Evolutionary conservation across 371 early-diverging fungal species (phyloP).

Genomic region (Actinomortierella wolfii): DNA sequence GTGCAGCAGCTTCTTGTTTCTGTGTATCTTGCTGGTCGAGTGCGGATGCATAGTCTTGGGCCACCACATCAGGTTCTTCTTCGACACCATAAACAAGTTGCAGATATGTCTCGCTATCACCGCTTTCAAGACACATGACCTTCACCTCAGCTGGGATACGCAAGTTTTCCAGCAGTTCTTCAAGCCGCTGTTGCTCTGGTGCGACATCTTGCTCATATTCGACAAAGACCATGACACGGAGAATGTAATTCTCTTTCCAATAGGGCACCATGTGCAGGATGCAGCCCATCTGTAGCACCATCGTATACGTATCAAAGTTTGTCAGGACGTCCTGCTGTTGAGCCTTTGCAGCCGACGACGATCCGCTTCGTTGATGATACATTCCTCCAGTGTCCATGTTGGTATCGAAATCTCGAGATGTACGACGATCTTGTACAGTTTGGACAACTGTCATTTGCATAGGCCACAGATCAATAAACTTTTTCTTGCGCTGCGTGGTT

Average conservation of each 20-base stretch:
- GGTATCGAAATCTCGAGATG: too few species aligned
- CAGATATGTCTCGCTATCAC: slow-evolving; percentile 48
- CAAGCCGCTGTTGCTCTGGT: slow-evolving; percentile 53
- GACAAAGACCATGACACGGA: slow-evolving; percentile 68
- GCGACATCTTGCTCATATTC: slow-evolving; percentile 56
- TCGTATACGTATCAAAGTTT: slow-evolving; percentile 70
- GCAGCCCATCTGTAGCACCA: slow-evolving; percentile 74
- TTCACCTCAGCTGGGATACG: slow-evolving; percentile 60
- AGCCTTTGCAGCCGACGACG: neutral
- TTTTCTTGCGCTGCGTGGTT: slow-evolving; percentile 25
- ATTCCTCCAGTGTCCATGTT: too few species aligned
- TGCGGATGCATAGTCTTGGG: too few species aligned
- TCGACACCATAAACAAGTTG: slow-evolving; percentile 28
- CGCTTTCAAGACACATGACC: slow-evolving; percentile 54
- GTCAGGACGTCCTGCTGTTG: slow-evolving; percentile 34
- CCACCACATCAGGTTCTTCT: slow-evolving; percentile 7
- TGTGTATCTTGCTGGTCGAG: too few species aligned
- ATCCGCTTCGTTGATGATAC: too few species aligned
- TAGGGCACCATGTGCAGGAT: slow-evolving; percentile 67
- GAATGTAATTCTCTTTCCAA: slow-evolving; percentile 52
- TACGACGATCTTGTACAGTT: too few species aligned
- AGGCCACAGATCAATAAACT: slow-evolving; percentile 68
- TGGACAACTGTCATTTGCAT: slow-evolving; percentile 51
- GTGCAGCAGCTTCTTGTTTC: too few species aligned
- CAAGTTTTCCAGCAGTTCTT: slow-evolving; percentile 54